A percentile compares a stretch with the other conserved stretches of the same genome.
Evolutionary conservation across 192 early-diverging fungal species (phyloP).

Genomic region (Coemansia pectinata): DNA sequence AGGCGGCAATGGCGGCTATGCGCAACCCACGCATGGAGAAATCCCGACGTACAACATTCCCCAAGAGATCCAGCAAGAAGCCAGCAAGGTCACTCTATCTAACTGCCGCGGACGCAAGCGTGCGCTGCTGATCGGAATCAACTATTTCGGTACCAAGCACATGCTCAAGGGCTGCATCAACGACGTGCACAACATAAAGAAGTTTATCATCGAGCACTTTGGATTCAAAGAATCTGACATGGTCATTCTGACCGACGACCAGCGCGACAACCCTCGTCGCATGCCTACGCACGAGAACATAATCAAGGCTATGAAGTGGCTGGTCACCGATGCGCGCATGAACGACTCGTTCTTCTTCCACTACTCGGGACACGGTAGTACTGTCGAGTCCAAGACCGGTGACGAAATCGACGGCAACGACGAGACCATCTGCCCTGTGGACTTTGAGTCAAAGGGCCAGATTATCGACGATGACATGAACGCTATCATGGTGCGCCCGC

Average conservation of each 20-base stretch:
- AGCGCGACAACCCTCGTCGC: conserved; percentile 59
- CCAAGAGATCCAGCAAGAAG: conserved; percentile 52
- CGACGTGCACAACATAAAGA: conserved; percentile 78
- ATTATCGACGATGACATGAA: conserved; percentile 81
- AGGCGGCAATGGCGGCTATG: conserved; percentile 7
- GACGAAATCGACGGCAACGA: conserved; percentile 81
- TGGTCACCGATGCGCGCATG: conserved; percentile 69
- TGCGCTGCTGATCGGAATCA: conserved; percentile 91
- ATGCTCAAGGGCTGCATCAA: conserved; percentile 80
- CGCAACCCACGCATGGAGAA: conserved; percentile 33
- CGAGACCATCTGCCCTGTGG: conserved; percentile 76
- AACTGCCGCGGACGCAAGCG: conserved; percentile 67
- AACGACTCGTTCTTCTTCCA: conserved; percentile 87
- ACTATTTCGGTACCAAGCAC: conserved; percentile 70
- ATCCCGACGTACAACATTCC: conserved; percentile 53
- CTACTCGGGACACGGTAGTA: conserved; percentile 78
- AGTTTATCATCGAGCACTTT: conserved; percentile 66
- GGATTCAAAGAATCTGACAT: conserved; percentile 68
- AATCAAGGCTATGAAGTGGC: conserved; percentile 73
- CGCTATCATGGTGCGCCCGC: conserved; percentile 68
- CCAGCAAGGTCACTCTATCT: conserved; percentile 46
- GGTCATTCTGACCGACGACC: conserved; percentile 78
- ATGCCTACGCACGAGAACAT: conserved; percentile 79
- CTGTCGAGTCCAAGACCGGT: conserved; percentile 59
- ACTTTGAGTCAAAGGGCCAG: conserved; percentile 59